Evolutionary conservation across 257 asterid genomes (phyloP).

Genomic region (Salvia splendens): DNA sequence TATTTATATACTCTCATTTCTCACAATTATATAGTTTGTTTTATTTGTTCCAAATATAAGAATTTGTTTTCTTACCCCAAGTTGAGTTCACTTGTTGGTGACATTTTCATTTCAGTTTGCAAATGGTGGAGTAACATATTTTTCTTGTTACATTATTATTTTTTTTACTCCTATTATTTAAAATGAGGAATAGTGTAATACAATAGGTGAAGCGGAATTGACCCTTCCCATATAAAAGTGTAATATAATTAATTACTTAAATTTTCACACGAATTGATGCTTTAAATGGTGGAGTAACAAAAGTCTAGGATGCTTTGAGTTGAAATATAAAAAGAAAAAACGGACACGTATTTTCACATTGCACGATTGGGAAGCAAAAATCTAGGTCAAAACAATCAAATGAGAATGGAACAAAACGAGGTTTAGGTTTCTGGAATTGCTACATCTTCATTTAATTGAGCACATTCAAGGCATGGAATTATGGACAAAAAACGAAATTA

Average conservation of each 20-base stretch:
- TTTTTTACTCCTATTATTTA: too few relatives aligned
- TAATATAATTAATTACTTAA: not conserved
- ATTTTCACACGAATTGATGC: not conserved
- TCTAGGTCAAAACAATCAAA: constrained; percentile 79
- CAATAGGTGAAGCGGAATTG: not conserved
- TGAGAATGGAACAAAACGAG: constrained; percentile 77
- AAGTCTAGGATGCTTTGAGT: constrained; percentile 14
- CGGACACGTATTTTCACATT: constrained; percentile 42
- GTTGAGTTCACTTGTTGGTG: too few relatives aligned
- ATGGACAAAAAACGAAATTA: constrained; percentile 30
- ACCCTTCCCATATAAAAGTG: not conserved
- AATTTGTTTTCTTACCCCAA: too few relatives aligned
- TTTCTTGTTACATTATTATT: too few relatives aligned
- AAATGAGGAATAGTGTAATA: not conserved
- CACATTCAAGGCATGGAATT: constrained; percentile 55
- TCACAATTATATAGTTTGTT: too few relatives aligned
- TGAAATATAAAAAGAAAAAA: not conserved
- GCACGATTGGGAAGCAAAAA: constrained; percentile 84
- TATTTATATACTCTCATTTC: too few relatives aligned
- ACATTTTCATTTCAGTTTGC: too few relatives aligned
- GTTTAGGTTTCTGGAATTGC: constrained; percentile 58
- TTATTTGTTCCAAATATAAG: too few relatives aligned
- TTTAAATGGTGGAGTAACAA: constrained; percentile 7
- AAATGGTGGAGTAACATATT: too few relatives aligned
- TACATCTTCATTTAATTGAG: constrained; percentile 40